These are phyloP conservation scores for Gonium pectorale DNA, from an alignment of 139 green algal genomes.

Conservation along the genomic window DNA sequence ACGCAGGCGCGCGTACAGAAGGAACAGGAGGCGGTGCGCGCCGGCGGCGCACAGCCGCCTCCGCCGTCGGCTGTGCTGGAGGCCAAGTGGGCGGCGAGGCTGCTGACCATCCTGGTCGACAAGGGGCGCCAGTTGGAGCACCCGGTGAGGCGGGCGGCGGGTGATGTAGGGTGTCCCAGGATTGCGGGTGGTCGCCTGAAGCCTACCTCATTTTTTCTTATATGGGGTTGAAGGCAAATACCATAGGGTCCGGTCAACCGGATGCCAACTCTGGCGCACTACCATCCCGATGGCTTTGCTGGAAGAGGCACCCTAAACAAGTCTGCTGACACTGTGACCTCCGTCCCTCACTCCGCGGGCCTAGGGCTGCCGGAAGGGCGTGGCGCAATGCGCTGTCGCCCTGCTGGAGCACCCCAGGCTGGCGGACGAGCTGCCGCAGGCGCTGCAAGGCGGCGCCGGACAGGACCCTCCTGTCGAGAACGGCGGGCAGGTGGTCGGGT, in stretches of 20 bases:
- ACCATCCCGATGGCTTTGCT: no score
- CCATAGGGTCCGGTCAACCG: no score
- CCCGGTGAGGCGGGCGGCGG: slow-evolving; percentile 13
- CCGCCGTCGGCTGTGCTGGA: not conserved
- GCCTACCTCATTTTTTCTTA: no score
- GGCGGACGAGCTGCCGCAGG: not conserved
- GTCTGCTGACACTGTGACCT: no score
- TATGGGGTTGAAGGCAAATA: no score
- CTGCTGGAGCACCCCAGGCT: slow-evolving; percentile 8
- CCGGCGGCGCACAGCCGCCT: not conserved
- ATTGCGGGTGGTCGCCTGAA: not conserved
- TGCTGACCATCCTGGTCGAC: not conserved
- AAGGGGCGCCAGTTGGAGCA: not conserved
- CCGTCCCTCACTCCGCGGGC: no score
- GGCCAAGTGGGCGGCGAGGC: not conserved
- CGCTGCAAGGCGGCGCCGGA: no score
- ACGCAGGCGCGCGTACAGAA: not conserved
- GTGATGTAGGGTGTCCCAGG: not conserved
- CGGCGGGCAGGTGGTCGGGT: not conserved
- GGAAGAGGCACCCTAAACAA: no score
- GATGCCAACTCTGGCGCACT: no score
- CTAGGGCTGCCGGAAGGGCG: slow-evolving; percentile 21
- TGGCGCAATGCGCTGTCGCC: not conserved
- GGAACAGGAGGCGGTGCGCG: not conserved
- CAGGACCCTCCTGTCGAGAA: no score